Conservation (phyloP, 371 early-diverging fungal genomes). For the Parasitella parasitica region DNA sequence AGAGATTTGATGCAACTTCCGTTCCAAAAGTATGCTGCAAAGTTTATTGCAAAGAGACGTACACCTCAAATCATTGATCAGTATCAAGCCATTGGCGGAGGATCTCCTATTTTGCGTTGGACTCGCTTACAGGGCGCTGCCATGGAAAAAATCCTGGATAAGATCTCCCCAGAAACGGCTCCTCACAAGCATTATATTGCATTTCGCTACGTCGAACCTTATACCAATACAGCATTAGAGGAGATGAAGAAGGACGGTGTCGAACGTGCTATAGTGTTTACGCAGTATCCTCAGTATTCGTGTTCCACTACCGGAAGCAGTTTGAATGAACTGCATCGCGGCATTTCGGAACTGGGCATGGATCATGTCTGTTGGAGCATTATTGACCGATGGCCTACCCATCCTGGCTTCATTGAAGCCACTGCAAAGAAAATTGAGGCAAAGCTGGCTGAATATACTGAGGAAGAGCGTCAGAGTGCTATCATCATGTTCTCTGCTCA, state of each 20-base stretch:
- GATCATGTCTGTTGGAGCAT: conserved; percentile 83
- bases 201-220: conserved; percentile 90
- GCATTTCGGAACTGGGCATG: conserved; percentile 62
- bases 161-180: conserved; percentile 78
- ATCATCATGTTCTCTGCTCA: conserved; percentile 94
- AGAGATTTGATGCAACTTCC: conserved; percentile 92
- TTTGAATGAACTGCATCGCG: conserved; percentile 84
- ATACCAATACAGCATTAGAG: conserved; percentile 71
- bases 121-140: conserved; percentile 83
- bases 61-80: conserved; percentile 88
- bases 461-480: conserved; percentile 65
- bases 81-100: conserved; percentile 93
- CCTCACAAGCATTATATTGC: conserved; percentile 93
- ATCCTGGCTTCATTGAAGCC: conserved; percentile 83
- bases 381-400: conserved; percentile 93
- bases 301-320: conserved; percentile 95
- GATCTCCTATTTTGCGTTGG: conserved; percentile 92
- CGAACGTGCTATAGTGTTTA: conserved; percentile 85
- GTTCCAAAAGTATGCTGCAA: conserved; percentile 72
- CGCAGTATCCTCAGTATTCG: conserved; percentile 96
- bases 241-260: conserved; percentile 84
- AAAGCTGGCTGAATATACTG: conserved; percentile 68
- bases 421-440: conserved; percentile 76
- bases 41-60: conserved; percentile 80
- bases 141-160: conserved; percentile 77